These are phyloP conservation scores for Podospora comata DNA, from an alignment of 495 filamentous ascomycete species.

Conservation along the genomic window DNA sequence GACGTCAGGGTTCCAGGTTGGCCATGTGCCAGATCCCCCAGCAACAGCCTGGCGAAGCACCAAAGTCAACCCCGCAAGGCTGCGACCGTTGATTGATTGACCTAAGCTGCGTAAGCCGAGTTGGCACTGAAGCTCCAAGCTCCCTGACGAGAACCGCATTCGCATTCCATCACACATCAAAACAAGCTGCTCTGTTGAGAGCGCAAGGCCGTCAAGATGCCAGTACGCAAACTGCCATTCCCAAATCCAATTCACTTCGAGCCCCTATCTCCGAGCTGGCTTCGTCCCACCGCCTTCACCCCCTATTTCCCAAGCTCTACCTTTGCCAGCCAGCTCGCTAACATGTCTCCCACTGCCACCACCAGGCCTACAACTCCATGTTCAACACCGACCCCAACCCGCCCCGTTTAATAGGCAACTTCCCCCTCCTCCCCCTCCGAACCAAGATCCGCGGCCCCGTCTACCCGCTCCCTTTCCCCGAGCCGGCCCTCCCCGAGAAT, in stretches of 20 bases:
- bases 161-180: not conserved
- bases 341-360: conserved; percentile 33
- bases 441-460: conserved; percentile 90
- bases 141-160: not conserved
- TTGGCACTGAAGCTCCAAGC: not conserved
- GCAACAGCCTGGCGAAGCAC: conserved; percentile 9
- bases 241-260: not conserved
- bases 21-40: conserved; percentile 9
- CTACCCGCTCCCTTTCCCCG: conserved; percentile 63
- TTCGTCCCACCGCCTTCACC: not conserved
- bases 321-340: not conserved
- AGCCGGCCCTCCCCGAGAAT: conserved; percentile 63
- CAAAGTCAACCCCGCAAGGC: conserved; percentile 33
- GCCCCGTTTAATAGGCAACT: conserved; percentile 66
- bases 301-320: not conserved
- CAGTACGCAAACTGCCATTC: conserved; percentile 19
- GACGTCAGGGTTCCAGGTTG: conserved; percentile 21
- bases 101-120: conserved; percentile 8
- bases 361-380: conserved; percentile 88
- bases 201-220: conserved; percentile 22
- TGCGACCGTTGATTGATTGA: conserved; percentile 14
- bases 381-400: conserved; percentile 71
- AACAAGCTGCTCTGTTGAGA: not conserved
- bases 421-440: conserved; percentile 89
- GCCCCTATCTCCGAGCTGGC: conserved; percentile 5